Percentiles rank a stretch among this genome's conserved stretches.
Conservation (phyloP, 2,329 filamentous ascomycete genomes). For the Fonsecaea monophora region DNA sequence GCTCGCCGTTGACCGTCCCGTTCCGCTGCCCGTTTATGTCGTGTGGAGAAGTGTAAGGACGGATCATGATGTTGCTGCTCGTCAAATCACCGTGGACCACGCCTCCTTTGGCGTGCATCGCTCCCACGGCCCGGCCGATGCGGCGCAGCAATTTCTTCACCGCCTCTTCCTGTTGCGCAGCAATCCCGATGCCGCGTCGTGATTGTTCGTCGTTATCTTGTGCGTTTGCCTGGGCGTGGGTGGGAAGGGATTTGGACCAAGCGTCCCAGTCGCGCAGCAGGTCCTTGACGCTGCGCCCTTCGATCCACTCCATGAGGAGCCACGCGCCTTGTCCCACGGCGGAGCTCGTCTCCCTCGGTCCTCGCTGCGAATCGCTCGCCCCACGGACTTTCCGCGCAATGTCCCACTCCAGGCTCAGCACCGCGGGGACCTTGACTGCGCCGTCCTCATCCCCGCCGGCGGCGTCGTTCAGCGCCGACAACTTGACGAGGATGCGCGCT, state of each 20-base stretch:
- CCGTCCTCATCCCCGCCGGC: slow-evolving; percentile 45
- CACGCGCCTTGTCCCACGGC: slow-evolving; percentile 68
- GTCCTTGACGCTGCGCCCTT: slow-evolving; percentile 72
- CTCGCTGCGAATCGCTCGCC: slow-evolving; percentile 59
- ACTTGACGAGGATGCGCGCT: slow-evolving; percentile 81
- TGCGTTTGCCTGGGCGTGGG: slow-evolving; percentile 42
- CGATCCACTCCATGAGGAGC: slow-evolving; percentile 85
- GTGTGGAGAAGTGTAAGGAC: slow-evolving; percentile 46
- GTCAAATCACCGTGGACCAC: slow-evolving; percentile 95
- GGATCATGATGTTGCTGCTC: slow-evolving; percentile 93
- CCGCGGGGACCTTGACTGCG: slow-evolving; percentile 77
- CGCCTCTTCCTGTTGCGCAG: slow-evolving; percentile 51
- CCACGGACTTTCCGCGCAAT: slow-evolving; percentile 45
- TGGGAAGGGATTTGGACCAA: slow-evolving; percentile 46
- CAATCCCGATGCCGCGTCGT: slow-evolving; percentile 35
- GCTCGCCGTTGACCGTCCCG: slow-evolving; percentile 31
- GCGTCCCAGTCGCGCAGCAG: slow-evolving; percentile 73
- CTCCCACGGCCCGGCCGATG: slow-evolving; percentile 74
- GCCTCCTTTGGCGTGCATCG: slow-evolving; percentile 81
- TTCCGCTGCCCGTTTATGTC: slow-evolving; percentile 36
- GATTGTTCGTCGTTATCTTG: slow-evolving; percentile 23
- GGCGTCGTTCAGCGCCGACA: slow-evolving; percentile 55
- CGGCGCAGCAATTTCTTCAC: slow-evolving; percentile 70
- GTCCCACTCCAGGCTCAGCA: slow-evolving; percentile 72
- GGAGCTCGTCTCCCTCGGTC: slow-evolving; percentile 60